phyloP scores from a whole-genome alignment of 768 basidiomycete genomes.

The Phaeotremella fagi region DNA sequence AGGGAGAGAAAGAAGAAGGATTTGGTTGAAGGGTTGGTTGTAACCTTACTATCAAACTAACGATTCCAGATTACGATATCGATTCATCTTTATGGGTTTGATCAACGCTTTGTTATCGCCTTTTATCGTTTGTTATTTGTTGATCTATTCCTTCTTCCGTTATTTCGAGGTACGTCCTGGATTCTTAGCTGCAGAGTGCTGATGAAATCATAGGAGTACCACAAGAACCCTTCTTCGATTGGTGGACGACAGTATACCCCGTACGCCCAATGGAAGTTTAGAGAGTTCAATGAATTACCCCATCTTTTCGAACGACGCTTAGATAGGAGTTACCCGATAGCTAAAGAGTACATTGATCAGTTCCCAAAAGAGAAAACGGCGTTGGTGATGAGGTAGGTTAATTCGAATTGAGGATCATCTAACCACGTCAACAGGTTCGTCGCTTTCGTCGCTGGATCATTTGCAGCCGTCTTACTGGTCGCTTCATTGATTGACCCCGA shows the following conservation, averaged over 20 bases:
- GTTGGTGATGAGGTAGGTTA: conserved; percentile 76
- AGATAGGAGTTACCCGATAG: conserved; percentile 79
- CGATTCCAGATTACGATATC: conserved; percentile 62
- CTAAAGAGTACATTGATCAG: conserved; percentile 94
- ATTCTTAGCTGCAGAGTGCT: not conserved
- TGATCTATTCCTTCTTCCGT: conserved; percentile 99
- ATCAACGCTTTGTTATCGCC: conserved; percentile 93
- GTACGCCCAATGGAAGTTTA: conserved; percentile 95
- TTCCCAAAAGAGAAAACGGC: conserved; percentile 94
- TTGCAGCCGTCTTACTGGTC: conserved; percentile 88
- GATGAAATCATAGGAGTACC: conserved; percentile 91
- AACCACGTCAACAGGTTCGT: conserved; percentile 63
- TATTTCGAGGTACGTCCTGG: conserved; percentile 80
- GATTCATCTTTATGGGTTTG: conserved; percentile 96
- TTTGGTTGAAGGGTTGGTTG: conserved; percentile 74
- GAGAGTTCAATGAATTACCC: conserved; percentile 96
- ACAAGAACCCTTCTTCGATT: conserved; percentile 94
- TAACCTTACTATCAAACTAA: not conserved
- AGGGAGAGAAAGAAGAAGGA: conserved; percentile 72
- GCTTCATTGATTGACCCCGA: conserved; percentile 92
- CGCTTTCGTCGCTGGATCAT: conserved; percentile 92
- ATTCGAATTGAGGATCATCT: not conserved
- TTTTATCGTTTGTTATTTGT: conserved; percentile 90
- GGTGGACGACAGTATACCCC: conserved; percentile 88
- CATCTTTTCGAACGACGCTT: conserved; percentile 84